A percentile compares a stretch with the other conserved stretches of the same genome.
Evolutionary conservation across 1,139 yeast species (phyloP).

Genomic region (Hansenula anomala): DNA sequence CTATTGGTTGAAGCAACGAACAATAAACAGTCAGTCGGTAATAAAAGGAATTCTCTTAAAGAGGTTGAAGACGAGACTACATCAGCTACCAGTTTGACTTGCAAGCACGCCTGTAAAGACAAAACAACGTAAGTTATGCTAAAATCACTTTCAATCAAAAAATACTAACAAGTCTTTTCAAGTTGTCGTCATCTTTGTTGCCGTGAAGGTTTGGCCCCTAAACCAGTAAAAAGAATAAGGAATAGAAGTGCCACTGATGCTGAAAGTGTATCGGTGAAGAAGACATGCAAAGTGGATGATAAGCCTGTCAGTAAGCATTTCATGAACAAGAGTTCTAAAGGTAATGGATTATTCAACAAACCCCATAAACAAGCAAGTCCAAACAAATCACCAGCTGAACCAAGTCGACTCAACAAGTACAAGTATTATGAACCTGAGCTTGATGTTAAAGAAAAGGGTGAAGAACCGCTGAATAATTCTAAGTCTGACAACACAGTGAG

Average conservation of each 20-base stretch:
- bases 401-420: background rate
- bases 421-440: background rate
- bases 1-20: constrained; percentile 16
- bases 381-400: background rate
- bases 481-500: no score
- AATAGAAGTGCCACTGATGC: no score
- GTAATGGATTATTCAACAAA: background rate
- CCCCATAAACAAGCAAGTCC: background rate
- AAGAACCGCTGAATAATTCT: no score
- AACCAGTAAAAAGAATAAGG: constrained; percentile 2
- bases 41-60: no score
- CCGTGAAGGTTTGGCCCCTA: constrained; percentile 34
- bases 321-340: no score
- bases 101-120: constrained; percentile 37
- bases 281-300: no score
- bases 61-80: no score
- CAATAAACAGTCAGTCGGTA: no score
- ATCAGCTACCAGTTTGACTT: constrained; percentile 12
- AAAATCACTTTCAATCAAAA: no score
- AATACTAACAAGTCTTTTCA: no score
- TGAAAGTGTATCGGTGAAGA: no score
- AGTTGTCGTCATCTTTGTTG: constrained; percentile 41
- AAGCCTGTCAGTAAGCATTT: no score
- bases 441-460: background rate
- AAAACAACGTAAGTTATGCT: constrained; percentile 17